Evolutionary conservation across 345 rosid species (phyloP).

Genomic region (Salix koriyanagi): DNA sequence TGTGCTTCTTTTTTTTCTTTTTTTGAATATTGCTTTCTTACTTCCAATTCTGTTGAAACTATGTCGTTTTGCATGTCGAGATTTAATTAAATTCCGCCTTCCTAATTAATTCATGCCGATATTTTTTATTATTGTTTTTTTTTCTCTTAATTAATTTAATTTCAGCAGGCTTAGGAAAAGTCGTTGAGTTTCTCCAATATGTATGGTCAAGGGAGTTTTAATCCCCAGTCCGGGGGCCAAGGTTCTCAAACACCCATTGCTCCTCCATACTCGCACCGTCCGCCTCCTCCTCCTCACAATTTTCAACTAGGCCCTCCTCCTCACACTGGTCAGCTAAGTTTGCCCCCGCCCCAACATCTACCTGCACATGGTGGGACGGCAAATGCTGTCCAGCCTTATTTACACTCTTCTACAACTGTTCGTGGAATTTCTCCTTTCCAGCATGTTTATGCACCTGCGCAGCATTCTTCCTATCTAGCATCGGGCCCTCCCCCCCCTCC

Average conservation of each 20-base stretch:
- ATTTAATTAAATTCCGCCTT: neutral
- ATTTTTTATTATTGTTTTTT: neutral
- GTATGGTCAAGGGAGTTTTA: constrained; percentile 34
- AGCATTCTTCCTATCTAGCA: constrained; percentile 21
- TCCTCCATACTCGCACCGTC: constrained; percentile 33
- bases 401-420: constrained; percentile 10
- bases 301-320: constrained; percentile 31
- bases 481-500: constrained; percentile 26
- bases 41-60: neutral
- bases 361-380: constrained; percentile 26
- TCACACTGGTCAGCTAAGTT: constrained; percentile 19
- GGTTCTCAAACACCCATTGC: constrained; percentile 30
- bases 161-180: neutral
- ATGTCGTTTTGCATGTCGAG: neutral
- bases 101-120: neutral
- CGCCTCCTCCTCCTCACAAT: constrained; percentile 18
- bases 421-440: constrained; percentile 27
- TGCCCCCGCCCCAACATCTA: constrained; percentile 27
- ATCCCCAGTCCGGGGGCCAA: constrained; percentile 31
- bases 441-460: constrained; percentile 28
- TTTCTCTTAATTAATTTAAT: neutral
- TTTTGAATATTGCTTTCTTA: neutral
- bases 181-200: constrained; percentile 12
- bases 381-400: constrained; percentile 32
- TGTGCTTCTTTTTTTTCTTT: no score